Evolutionary conservation across 2,329 filamentous ascomycete species (phyloP), one percentile per base, ranked within the genome.

Genomic region (Epichloe gansuensis): DNA sequence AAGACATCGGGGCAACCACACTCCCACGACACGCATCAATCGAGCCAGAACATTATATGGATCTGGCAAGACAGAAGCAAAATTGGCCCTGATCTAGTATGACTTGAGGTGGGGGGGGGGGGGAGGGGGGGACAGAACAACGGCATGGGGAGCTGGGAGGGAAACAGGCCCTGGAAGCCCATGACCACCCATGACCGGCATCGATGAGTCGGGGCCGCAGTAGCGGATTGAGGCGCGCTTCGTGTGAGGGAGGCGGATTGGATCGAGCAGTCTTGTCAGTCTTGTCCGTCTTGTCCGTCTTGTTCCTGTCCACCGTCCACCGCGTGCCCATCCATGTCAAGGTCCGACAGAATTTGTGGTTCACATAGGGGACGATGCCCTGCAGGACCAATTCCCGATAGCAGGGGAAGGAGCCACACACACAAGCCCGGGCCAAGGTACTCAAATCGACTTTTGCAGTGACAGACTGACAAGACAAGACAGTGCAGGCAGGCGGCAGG

Each of bases 311-410:
- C 17, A 21, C 17, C 17, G 17, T 21, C 17, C 17, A 21, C 17
- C 17, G 17, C 17, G 17, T 21, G 17, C 17, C 17, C 17, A 21
- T 21, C 17, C 17, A 21, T 21, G 17, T 21, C 17, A 21, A 21
- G 17, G 17, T 21, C 17, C 17, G 17, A 21, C 17, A 21, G 17
- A 25, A 43, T 40, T 42, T 50, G 47, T 43, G 47, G 47, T 39
- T 50, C 23, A 36, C 43, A 51, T 39, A 43, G 50, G 43, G 47
- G 47, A 34, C n/a, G 27, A 34, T 23, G 27, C 35, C 47, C 42
- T 54, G 45, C 52, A 53, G 49, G 49, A 45, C 39, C 52, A 49
- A 39, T 49, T 54, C 35, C 49, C 44, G 52, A 49, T 34, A 3
- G 35, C 47, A 47, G n/a, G 49, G 47, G 44, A 31, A 42, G 35